Evolutionary conservation across 495 filamentous ascomycete genomes (phyloP).

Genomic region (Cladorrhinum samala): DNA sequence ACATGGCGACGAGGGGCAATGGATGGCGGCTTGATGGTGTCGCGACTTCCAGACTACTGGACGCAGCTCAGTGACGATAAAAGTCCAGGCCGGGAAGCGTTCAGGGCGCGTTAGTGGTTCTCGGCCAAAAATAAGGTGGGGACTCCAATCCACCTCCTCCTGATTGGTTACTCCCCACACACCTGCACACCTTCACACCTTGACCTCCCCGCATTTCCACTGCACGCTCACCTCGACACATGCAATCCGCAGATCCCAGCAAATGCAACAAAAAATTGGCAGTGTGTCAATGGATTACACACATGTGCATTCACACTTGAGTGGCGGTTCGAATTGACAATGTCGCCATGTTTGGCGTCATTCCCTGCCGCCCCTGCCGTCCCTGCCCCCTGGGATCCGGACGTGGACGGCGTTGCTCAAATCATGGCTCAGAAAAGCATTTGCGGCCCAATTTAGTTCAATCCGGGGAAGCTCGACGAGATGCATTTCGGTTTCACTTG

Average conservation of each 20-base stretch:
- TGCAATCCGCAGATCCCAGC: background rate
- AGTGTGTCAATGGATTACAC: background rate
- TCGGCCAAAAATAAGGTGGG: background rate
- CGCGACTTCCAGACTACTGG: background rate
- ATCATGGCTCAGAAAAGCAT: too few relatives aligned
- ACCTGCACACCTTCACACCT: background rate
- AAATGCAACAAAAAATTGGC: background rate
- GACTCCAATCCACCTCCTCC: too few relatives aligned
- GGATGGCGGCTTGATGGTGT: background rate
- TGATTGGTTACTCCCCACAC: background rate
- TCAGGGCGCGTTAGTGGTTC: background rate
- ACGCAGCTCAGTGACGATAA: background rate
- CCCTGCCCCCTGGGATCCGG: too few relatives aligned
- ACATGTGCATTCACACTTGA: background rate
- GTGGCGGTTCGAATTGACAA: background rate
- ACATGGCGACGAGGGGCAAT: conserved; percentile 32
- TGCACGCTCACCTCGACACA: background rate
- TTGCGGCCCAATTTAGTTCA: background rate
- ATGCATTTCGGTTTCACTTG: background rate
- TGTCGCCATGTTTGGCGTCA: too few relatives aligned
- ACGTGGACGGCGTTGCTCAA: too few relatives aligned
- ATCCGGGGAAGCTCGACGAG: background rate
- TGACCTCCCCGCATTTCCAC: background rate
- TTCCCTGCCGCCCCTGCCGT: too few relatives aligned
- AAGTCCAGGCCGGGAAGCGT: background rate